Conservation (phyloP, 768 basidiomycete genomes). For the Suillus discolor region DNA sequence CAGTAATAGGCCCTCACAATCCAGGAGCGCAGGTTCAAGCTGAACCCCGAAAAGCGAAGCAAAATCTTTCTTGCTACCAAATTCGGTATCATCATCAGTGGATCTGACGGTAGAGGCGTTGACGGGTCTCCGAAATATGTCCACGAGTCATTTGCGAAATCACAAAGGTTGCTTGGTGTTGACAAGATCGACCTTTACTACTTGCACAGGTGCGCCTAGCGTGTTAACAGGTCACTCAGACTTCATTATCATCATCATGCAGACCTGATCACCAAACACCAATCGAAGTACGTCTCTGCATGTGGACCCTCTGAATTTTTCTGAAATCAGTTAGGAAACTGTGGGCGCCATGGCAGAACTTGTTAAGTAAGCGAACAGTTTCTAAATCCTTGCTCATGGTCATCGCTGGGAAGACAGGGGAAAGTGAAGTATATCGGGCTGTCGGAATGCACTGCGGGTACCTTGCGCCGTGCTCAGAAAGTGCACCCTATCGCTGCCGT, state of each 20-base stretch:
- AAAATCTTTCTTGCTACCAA: slow-evolving; percentile 68
- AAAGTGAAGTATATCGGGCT: slow-evolving; percentile 52
- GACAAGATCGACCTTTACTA: slow-evolving; percentile 49
- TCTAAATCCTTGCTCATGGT: slow-evolving; percentile 14
- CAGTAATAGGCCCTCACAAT: background rate
- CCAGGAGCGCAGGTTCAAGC: slow-evolving; percentile 41
- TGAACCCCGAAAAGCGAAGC: slow-evolving; percentile 42
- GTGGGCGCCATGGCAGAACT: slow-evolving; percentile 54
- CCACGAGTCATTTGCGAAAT: slow-evolving; percentile 37
- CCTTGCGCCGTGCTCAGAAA: slow-evolving; percentile 51
- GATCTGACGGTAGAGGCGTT: slow-evolving; percentile 21
- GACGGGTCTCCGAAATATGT: slow-evolving; percentile 46
- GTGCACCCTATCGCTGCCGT: slow-evolving; percentile 53
- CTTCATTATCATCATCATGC: background rate
- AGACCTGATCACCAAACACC: slow-evolving; percentile 45
- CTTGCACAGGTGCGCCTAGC: slow-evolving; percentile 37
- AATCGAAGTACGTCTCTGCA: slow-evolving; percentile 42
- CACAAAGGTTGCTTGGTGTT: slow-evolving; percentile 45
- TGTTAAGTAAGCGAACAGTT: slow-evolving; percentile 42
- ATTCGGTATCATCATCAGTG: slow-evolving; percentile 41
- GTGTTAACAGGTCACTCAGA: too few relatives aligned
- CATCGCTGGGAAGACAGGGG: slow-evolving; percentile 41
- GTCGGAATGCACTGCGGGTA: slow-evolving; percentile 49
- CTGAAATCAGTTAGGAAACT: slow-evolving; percentile 30
- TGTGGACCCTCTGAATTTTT: background rate